Evolutionary conservation across 129 eudicot species (phyloP), one percentile per base, ranked within the genome.

Genomic region (Kitagawia praeruptora): DNA sequence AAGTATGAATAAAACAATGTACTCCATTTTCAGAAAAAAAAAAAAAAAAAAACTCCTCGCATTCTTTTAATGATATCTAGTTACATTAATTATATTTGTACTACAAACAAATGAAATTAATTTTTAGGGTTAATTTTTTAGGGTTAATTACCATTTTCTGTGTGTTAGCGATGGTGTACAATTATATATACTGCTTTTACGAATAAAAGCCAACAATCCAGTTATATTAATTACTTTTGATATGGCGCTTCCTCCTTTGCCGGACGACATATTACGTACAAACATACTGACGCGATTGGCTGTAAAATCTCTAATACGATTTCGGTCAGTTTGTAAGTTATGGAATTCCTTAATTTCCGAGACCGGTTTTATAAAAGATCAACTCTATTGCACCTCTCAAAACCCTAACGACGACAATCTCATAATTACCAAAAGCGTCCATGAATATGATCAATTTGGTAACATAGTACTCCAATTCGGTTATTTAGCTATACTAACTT

Each of bases 381-480:
- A 66, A 28, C 40, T 66, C 38, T 10, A 66, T 66, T 28, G 8
- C 38, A 66, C 71, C 21, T 0, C 39, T 28, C 71, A 12, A 66
- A 64, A 63, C 18, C 39, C 70, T 64, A 2, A 61, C 4, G 34
- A 61, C 69, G 69, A 61, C 34, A 8, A 12, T 64, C 39, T 64
- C 70, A 64, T 64, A 49, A 21, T 54, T 21, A 54, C 8, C 9
- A 54, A 23, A 53, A 5, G 3, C 27, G n/a, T 21, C 25, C 0
- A 19, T 21, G 8, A 19, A 5, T 0, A 1, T 5, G 63, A 53
- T 19, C n/a, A 53, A 25, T 19, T 0, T 21, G 25, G 25, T 53
- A 18, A 6, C 0, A 48, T 0, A 4, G 11, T 2, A 18, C 7
- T 4, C 19, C 2, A 1, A 8, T n/a, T n/a, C 38, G 16, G 2